Percentiles rank a stretch among this genome's conserved stretches.
Conservation (phyloP, 192 early-diverging fungal genomes). For the Glomus cerebriforme region DNA sequence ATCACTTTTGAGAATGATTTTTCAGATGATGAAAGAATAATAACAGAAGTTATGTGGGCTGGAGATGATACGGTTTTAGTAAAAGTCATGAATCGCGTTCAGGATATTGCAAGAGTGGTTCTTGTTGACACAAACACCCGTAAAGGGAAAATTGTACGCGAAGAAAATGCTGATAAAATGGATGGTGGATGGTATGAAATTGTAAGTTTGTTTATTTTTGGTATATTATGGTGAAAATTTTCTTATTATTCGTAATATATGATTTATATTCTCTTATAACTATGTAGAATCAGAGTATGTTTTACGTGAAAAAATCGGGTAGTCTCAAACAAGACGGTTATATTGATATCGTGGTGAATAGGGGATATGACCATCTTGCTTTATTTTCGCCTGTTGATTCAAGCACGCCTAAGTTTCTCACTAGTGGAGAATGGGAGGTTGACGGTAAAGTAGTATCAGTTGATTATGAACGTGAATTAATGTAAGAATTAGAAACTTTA, state of each 20-base stretch:
- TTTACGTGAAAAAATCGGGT: slow-evolving; percentile 38
- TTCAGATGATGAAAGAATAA: slow-evolving; percentile 68
- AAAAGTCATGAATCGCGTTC: slow-evolving; percentile 86
- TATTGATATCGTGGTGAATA: slow-evolving; percentile 64
- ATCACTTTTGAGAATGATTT: slow-evolving; percentile 46
- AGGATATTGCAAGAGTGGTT: slow-evolving; percentile 76
- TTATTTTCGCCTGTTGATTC: slow-evolving; percentile 57
- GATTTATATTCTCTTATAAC: background rate
- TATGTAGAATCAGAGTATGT: slow-evolving; percentile 41
- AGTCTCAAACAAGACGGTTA: slow-evolving; percentile 49
- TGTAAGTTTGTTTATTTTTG: slow-evolving; percentile 5
- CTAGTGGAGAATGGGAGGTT: slow-evolving; percentile 74
- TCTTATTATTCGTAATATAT: background rate
- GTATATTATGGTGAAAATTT: background rate
- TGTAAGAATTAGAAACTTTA: slow-evolving; percentile 49
- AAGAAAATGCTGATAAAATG: slow-evolving; percentile 58
- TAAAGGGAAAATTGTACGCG: slow-evolving; percentile 52
- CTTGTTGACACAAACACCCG: slow-evolving; percentile 47
- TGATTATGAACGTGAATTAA: slow-evolving; percentile 37
- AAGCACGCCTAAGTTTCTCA: slow-evolving; percentile 54
- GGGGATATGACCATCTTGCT: slow-evolving; percentile 72
- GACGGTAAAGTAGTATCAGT: slow-evolving; percentile 45
- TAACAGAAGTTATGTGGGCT: slow-evolving; percentile 86
- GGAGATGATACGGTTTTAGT: slow-evolving; percentile 65
- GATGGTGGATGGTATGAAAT: slow-evolving; percentile 80